phyloP scores from a whole-genome alignment of 768 basidiomycete genomes.

The Leccinum variicolor region DNA sequence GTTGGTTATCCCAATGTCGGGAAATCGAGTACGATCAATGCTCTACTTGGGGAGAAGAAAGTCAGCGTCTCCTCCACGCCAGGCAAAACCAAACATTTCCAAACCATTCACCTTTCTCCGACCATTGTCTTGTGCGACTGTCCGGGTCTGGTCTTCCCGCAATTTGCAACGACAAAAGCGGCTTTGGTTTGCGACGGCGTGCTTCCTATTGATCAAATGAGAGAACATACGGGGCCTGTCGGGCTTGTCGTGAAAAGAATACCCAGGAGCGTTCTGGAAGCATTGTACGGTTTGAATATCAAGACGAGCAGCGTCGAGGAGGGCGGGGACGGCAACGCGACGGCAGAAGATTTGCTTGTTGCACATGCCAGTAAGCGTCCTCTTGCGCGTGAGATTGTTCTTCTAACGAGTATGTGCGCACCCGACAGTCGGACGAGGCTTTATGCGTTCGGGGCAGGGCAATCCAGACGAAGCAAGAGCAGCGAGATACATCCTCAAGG shows the following conservation, averaged over 20 bases:
- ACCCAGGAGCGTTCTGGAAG: conserved; percentile 81
- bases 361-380: conserved; percentile 84
- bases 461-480: conserved; percentile 97
- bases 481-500: conserved; percentile 90
- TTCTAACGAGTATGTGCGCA: conserved; percentile 15
- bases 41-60: conserved; percentile 92
- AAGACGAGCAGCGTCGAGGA: conserved; percentile 65
- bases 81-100: conserved; percentile 99
- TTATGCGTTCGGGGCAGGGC: conserved; percentile 89
- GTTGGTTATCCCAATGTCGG: conserved; percentile 99
- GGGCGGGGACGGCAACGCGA: conserved; percentile 73
- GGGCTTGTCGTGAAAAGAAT: conserved; percentile 75
- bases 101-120: conserved; percentile 92
- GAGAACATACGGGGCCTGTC: conserved; percentile 86
- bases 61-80: conserved; percentile 98
- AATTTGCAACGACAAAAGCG: conserved; percentile 95
- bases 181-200: conserved; percentile 97
- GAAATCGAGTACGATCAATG: conserved; percentile 97
- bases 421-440: conserved; percentile 81
- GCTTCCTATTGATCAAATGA: conserved; percentile 94
- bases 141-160: conserved; percentile 96
- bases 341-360: conserved; percentile 78
- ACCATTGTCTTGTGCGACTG: conserved; percentile 91
- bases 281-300: conserved; percentile 82
- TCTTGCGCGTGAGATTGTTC: not conserved